Conservation (phyloP, 106 monocot genomes). For the Xerophyta viscosa region DNA sequence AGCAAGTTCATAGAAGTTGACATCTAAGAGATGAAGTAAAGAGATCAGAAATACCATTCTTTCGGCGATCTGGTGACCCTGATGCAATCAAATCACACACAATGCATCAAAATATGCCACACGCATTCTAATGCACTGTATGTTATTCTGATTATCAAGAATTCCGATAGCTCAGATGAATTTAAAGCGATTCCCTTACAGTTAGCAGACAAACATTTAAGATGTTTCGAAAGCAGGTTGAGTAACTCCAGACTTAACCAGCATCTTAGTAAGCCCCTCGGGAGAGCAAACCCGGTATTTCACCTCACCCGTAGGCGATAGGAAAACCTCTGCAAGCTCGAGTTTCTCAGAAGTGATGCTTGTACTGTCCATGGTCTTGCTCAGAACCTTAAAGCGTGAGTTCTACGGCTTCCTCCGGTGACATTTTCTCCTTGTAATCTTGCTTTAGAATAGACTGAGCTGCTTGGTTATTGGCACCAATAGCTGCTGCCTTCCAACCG, state of each 20-base stretch:
- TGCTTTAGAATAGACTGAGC: slow-evolving; percentile 94
- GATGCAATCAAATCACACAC: too few species aligned
- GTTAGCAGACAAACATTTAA: too few species aligned
- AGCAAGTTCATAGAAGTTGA: too few species aligned
- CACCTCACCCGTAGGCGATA: slow-evolving; percentile 51
- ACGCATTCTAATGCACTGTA: too few species aligned
- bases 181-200: too few species aligned
- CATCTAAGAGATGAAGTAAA: too few species aligned
- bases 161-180: too few species aligned
- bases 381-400: slow-evolving; percentile 79
- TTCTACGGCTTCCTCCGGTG: slow-evolving; percentile 63
- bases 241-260: slow-evolving; percentile 63
- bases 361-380: slow-evolving; percentile 95
- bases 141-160: too few species aligned
- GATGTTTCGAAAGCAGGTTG: slow-evolving; percentile 35
- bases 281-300: slow-evolving; percentile 70
- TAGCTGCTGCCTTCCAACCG: slow-evolving; percentile 89
- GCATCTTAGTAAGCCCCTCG: slow-evolving; percentile 47
- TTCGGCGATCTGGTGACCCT: too few species aligned
- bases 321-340: slow-evolving; percentile 70
- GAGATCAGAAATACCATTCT: too few species aligned
- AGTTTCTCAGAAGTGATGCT: slow-evolving; percentile 87
- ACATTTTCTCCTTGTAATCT: slow-evolving; percentile 73
- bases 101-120: too few species aligned
- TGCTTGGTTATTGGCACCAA: slow-evolving; percentile 86